These are phyloP conservation scores for Amanita inopinata DNA, from an alignment of 768 basidiomycete species.

Conservation along the genomic window DNA sequence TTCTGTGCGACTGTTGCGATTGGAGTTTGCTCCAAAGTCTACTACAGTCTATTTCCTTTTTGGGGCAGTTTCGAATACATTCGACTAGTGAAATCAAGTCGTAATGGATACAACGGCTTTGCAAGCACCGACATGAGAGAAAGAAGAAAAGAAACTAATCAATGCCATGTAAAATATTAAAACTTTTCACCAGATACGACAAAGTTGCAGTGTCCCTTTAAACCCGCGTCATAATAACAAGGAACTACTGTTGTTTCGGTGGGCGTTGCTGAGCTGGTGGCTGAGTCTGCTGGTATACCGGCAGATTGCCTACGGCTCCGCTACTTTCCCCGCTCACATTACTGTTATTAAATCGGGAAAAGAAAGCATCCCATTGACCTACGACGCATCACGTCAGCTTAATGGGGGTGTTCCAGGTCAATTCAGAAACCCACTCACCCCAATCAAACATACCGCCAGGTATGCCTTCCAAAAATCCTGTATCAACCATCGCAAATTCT, in stretches of 20 bases:
- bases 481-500: slow-evolving; percentile 58
- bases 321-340: slow-evolving; percentile 25
- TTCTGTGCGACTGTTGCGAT: no score
- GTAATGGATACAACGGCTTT: no score
- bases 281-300: slow-evolving; percentile 16
- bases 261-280: slow-evolving; percentile 16
- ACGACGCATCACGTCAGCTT: slow-evolving; percentile 10
- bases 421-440: slow-evolving; percentile 35
- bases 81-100: no score
- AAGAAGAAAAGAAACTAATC: slow-evolving; percentile 2
- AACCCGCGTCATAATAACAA: no score
- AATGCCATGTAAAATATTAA: no score
- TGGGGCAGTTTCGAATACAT: no score
- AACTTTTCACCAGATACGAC: no score
- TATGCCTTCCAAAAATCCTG: slow-evolving; percentile 65
- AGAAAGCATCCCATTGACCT: slow-evolving; percentile 84
- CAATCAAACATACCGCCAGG: slow-evolving; percentile 85
- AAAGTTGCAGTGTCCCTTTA: no score
- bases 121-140: not conserved
- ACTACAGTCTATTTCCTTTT: no score
- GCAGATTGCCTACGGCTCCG: slow-evolving; percentile 22
- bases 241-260: slow-evolving; percentile 8
- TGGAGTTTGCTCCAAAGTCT: no score
- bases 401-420: slow-evolving; percentile 2
- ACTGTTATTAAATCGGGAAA: slow-evolving; percentile 45